Percentiles rank a stretch among this genome's conserved stretches.
Evolutionary conservation across 345 rosid species (phyloP).

Genomic region (Microthlaspi erraticum): DNA sequence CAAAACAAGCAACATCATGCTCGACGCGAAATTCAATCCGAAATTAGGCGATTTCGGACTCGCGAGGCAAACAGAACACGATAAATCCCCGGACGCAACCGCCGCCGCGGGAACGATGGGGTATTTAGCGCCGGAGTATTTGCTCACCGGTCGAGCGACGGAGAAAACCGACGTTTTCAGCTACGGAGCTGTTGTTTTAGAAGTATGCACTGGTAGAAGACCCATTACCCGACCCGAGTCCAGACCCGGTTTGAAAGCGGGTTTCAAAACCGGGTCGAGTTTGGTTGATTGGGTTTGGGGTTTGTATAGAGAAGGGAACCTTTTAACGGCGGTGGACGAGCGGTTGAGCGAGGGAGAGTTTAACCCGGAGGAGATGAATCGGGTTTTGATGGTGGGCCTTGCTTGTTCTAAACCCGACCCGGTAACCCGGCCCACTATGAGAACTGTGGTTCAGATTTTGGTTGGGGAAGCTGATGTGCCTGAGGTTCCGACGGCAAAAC

Average conservation of each 20-base stretch:
- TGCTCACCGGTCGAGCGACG: constrained; percentile 83
- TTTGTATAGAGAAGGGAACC: constrained; percentile 76
- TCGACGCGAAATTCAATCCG: constrained; percentile 87
- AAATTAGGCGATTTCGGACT: constrained; percentile 92
- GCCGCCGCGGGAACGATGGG: constrained; percentile 99
- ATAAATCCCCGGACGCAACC: constrained; percentile 91
- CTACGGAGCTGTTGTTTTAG: constrained; percentile 90
- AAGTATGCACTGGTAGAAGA: constrained; percentile 82
- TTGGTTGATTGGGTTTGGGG: constrained; percentile 99
- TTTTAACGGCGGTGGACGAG: constrained; percentile 69
- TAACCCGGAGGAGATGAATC: constrained; percentile 64
- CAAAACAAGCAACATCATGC: constrained; percentile 91
- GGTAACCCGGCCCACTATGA: constrained; percentile 75
- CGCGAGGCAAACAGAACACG: constrained; percentile 86
- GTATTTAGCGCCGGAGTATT: constrained; percentile 93
- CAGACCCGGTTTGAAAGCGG: constrained; percentile 31
- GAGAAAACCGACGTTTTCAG: constrained; percentile 95
- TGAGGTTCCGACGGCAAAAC: constrained; percentile 78
- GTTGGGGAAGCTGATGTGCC: constrained; percentile 90
- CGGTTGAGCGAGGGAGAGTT: constrained; percentile 63
- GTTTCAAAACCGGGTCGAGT: constrained; percentile 56
- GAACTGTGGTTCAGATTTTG: constrained; percentile 86
- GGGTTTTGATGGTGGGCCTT: constrained; percentile 77
- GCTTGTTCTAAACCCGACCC: constrained; percentile 98
- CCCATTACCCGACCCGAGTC: constrained; percentile 66